Evolutionary conservation across 768 basidiomycete species (phyloP).

Genomic region (Auricularia sp.): DNA sequence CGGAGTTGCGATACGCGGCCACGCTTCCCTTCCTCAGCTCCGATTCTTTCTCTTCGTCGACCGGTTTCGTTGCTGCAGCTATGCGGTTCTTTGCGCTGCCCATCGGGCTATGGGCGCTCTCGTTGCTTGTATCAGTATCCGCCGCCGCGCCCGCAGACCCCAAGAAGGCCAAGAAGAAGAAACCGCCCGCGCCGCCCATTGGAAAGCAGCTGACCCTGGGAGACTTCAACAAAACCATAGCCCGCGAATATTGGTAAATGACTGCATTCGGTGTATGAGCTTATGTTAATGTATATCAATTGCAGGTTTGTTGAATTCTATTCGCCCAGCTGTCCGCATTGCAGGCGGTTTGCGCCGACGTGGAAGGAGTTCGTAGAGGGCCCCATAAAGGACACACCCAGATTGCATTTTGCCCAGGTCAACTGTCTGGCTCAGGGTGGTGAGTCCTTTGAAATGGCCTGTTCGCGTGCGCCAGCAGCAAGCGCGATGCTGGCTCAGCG

Average conservation of each 20-base stretch:
- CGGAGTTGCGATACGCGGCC: background rate
- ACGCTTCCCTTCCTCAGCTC: background rate
- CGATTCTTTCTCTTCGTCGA: background rate
- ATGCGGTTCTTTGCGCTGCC: background rate
- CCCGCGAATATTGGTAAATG: conserved; percentile 52
- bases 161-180: background rate
- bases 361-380: conserved; percentile 55
- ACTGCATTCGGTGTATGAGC: background rate
- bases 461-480: background rate
- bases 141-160: background rate
- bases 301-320: conserved; percentile 73
- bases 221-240: conserved; percentile 44
- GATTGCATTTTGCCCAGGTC: conserved; percentile 69
- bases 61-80: background rate
- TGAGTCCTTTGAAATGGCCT: conserved; percentile 23
- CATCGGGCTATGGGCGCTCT: background rate
- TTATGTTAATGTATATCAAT: too few species aligned
- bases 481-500: background rate
- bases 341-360: conserved; percentile 66
- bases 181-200: background rate
- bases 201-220: conserved; percentile 39
- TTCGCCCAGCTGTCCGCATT: conserved; percentile 80
- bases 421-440: conserved; percentile 74
- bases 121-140: background rate
- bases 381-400: conserved; percentile 35